A percentile compares a stretch with the other conserved stretches of the same genome.
phyloP scores from a whole-genome alignment of 2,329 filamentous ascomycete genomes.

The Paecilomyces niveus region DNA sequence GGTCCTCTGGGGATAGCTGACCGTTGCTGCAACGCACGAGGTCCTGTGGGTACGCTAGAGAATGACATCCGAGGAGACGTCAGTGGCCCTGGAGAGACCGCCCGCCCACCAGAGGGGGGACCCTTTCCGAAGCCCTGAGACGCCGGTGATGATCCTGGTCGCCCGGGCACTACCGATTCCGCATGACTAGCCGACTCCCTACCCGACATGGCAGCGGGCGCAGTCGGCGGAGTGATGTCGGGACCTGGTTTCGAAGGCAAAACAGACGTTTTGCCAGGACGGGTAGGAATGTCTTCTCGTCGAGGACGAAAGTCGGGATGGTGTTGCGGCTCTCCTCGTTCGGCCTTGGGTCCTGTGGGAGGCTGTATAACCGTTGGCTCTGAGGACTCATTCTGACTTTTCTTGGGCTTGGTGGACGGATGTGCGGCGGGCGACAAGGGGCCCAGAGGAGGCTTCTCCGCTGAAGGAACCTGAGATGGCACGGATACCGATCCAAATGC shows the following conservation, averaged over 20 bases:
- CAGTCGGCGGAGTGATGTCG: conserved; percentile 29
- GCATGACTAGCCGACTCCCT: conserved; percentile 14
- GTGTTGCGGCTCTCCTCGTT: conserved; percentile 21
- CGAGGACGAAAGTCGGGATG: conserved; percentile 17
- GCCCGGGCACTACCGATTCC: conserved; percentile 14
- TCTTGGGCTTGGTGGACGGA: conserved; percentile 11
- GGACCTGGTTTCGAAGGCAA: conserved; percentile 12
- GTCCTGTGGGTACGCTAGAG: conserved; percentile 34
- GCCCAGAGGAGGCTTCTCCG: conserved; percentile 15
- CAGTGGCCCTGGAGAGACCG: conserved; percentile 22
- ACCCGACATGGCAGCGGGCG: conserved; percentile 27
- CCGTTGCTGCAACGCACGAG: conserved; percentile 32
- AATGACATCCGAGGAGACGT: conserved; percentile 31
- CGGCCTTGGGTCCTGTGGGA: conserved; percentile 39
- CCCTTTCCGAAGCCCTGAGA: conserved; percentile 20
- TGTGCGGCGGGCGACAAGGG: conserved; percentile 1
- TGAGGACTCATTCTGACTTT: conserved; percentile 15
- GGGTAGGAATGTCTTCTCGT: conserved; percentile 20
- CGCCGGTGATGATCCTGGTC: conserved; percentile 11
- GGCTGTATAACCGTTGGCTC: conserved; percentile 23
- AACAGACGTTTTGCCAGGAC: conserved; percentile 14
- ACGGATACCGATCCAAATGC: conserved; percentile 34
- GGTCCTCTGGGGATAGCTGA: conserved; percentile 21
- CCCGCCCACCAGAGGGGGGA: conserved; percentile 17
- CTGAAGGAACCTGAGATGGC: conserved; percentile 15